These are phyloP conservation scores for Epichloe glyceriae DNA, from an alignment of 2,329 filamentous ascomycete genomes.

Conservation along the genomic window DNA sequence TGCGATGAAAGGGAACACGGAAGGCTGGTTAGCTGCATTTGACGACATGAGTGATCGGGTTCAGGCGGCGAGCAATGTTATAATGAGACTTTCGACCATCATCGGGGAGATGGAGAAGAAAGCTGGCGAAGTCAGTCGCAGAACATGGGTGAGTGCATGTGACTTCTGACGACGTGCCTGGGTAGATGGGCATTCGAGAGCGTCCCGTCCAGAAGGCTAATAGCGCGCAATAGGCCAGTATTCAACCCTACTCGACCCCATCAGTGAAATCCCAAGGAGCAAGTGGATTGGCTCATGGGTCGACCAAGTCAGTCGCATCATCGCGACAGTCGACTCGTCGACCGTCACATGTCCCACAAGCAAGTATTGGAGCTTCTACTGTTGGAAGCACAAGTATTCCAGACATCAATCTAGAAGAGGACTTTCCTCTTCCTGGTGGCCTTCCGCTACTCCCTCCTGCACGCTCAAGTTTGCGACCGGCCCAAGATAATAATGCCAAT, in stretches of 20 bases:
- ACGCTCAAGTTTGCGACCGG: conserved; percentile 1
- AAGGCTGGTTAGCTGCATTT: conserved; percentile 78
- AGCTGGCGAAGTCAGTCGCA: conserved; percentile 70
- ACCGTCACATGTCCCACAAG: background rate
- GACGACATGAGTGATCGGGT: conserved; percentile 62
- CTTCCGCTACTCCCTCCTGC: conserved; percentile 10
- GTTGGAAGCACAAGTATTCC: conserved; percentile 4
- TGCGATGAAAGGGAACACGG: conserved; percentile 85
- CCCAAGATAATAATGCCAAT: background rate
- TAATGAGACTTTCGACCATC: conserved; percentile 62
- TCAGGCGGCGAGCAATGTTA: conserved; percentile 52
- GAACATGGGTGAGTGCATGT: conserved; percentile 49
- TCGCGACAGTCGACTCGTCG: conserved; percentile 2
- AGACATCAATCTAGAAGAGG: conserved; percentile 9
- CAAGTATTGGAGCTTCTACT: conserved; percentile 9
- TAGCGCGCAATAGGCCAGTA: conserved; percentile 8
- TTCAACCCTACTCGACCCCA: conserved; percentile 11
- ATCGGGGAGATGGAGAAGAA: conserved; percentile 77
- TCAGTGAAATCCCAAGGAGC: background rate
- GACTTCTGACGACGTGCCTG: too few species aligned
- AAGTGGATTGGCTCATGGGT: background rate
- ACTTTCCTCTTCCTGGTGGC: conserved; percentile 14
- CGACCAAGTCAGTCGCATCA: conserved; percentile 4
- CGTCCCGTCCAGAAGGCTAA: background rate
- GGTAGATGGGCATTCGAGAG: background rate